Percentiles rank a stretch among this genome's conserved stretches.
These are phyloP conservation scores for Prunus kanzakura DNA, from an alignment of 306 rosid genomes.

Conservation along the genomic window DNA sequence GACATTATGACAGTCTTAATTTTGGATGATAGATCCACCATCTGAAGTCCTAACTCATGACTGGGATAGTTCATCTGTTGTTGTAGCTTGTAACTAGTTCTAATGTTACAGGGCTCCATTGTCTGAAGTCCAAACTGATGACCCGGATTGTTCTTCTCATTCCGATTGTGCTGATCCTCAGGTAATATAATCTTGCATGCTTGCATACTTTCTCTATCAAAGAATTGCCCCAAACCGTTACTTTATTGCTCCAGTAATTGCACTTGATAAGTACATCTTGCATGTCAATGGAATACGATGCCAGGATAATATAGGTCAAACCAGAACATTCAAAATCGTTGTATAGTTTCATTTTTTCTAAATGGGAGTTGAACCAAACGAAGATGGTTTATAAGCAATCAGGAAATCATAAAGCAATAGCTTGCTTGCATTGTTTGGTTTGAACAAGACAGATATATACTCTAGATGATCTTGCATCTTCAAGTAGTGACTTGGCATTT, in stretches of 20 bases:
- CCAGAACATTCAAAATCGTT: background rate
- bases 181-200: background rate
- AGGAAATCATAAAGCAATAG: background rate
- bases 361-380: no score
- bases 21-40: background rate
- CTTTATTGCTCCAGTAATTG: background rate
- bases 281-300: background rate
- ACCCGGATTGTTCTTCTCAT: background rate
- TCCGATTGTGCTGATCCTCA: background rate
- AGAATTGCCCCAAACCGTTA: background rate
- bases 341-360: no score
- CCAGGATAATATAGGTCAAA: background rate
- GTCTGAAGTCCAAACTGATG: background rate
- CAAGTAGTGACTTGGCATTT: background rate
- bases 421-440: background rate
- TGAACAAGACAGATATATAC: background rate
- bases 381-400: no score
- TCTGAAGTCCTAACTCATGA: background rate
- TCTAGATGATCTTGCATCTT: background rate
- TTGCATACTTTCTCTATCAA: background rate
- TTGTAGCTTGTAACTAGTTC: background rate
- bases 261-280: background rate
- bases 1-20: background rate
- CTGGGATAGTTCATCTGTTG: background rate
- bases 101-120: conserved; percentile 5